A percentile compares a stretch with the other conserved stretches of the same genome.
Conservation (phyloP, 192 early-diverging fungal genomes). For the Rhizophagus sp. region DNA sequence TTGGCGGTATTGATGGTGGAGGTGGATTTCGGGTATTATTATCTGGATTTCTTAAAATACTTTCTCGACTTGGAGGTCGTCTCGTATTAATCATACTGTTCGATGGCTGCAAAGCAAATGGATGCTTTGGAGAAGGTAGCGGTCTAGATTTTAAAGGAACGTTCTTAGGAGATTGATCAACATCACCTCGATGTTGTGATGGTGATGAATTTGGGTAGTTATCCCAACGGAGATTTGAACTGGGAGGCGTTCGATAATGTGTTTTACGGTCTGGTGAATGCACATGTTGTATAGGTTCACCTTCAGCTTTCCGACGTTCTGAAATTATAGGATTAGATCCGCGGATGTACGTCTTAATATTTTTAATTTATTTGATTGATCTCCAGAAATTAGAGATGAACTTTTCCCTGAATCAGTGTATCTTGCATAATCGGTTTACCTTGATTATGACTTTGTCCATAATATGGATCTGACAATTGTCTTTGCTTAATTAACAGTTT, state of each 20-base stretch:
- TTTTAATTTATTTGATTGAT: neutral
- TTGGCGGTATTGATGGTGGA: neutral
- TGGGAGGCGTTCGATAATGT: neutral
- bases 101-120: neutral
- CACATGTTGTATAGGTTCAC: neutral
- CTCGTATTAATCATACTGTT: neutral
- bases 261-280: neutral
- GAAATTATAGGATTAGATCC: slow-evolving; percentile 7
- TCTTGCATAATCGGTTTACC: neutral
- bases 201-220: neutral
- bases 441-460: neutral
- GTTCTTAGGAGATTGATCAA: neutral
- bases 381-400: neutral
- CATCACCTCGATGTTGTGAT: neutral
- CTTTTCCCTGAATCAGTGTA: neutral
- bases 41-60: neutral
- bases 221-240: neutral
- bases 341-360: neutral
- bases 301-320: neutral
- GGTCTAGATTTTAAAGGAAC: neutral
- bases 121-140: neutral
- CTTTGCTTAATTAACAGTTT: slow-evolving; percentile 12
- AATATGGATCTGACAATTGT: neutral
- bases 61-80: neutral
- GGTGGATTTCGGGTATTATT: neutral